phyloP scores from a whole-genome alignment of 306 rosid species.

The Quercus agrifolia region DNA sequence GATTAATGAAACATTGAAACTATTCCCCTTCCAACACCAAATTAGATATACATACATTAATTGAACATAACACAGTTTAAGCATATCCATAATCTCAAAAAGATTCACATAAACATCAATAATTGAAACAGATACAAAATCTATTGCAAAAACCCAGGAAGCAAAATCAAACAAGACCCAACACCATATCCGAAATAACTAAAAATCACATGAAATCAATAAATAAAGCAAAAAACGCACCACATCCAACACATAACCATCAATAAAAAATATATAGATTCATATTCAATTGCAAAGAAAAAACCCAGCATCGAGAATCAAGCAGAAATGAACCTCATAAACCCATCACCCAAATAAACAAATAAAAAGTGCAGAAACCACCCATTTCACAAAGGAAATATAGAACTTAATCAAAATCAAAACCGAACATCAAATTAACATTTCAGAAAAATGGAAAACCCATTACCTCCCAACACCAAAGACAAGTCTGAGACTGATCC shows the following conservation, averaged over 20 bases:
- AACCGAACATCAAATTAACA: no score
- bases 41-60: background rate
- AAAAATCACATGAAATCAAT: no score
- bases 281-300: no score
- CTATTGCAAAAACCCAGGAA: no score
- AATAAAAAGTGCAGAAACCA: no score
- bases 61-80: background rate
- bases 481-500: conserved; percentile 65
- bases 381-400: no score
- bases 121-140: background rate
- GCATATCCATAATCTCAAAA: background rate
- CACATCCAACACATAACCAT: no score
- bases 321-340: background rate
- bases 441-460: background rate
- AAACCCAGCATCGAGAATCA: no score
- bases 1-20: background rate
- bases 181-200: no score
- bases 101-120: background rate
- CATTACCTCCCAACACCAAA: conserved; percentile 99
- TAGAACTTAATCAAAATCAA: background rate
- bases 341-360: background rate
- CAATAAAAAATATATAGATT: no score
- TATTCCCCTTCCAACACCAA: background rate
- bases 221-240: no score
- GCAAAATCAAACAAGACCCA: no score